A percentile compares a stretch with the other conserved stretches of the same genome.
These are phyloP conservation scores for Suillus lakei DNA, from an alignment of 768 basidiomycete genomes.

Conservation along the genomic window DNA sequence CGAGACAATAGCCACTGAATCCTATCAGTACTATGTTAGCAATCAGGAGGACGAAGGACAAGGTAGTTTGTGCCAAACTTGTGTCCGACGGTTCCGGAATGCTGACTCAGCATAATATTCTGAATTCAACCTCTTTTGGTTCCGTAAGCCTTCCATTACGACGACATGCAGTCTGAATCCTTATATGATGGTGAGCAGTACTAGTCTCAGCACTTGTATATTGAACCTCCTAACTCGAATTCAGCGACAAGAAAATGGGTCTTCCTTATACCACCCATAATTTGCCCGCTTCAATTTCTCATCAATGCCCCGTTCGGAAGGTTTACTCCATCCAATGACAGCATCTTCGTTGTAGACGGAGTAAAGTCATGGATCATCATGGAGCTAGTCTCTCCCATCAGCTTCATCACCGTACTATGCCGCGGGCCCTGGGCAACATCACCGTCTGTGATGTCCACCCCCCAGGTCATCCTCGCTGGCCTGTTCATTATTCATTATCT, in stretches of 20 bases:
- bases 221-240: neutral
- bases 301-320: slow-evolving; percentile 84
- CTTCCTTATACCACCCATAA: slow-evolving; percentile 42
- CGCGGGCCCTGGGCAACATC: slow-evolving; percentile 52
- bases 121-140: neutral
- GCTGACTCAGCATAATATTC: slow-evolving; percentile 23
- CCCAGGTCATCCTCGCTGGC: slow-evolving; percentile 54
- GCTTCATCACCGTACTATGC: slow-evolving; percentile 55
- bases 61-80: neutral
- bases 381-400: slow-evolving; percentile 68
- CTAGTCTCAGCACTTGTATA: neutral
- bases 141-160: neutral
- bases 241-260: slow-evolving; percentile 50
- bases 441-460: slow-evolving; percentile 35
- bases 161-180: slow-evolving; percentile 18
- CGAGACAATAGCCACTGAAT: neutral
- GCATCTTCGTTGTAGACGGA: slow-evolving; percentile 61
- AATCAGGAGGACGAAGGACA: neutral
- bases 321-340: slow-evolving; percentile 55
- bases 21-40: neutral
- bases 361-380: slow-evolving; percentile 74
- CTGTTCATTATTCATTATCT: slow-evolving; percentile 81
- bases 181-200: slow-evolving; percentile 32
- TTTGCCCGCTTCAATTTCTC: slow-evolving; percentile 47
- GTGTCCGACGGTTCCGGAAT: neutral